Base-by-base conservation (phyloP, 2,329 filamentous ascomycete genomes). In the Diaporthe caulivora region DNA sequence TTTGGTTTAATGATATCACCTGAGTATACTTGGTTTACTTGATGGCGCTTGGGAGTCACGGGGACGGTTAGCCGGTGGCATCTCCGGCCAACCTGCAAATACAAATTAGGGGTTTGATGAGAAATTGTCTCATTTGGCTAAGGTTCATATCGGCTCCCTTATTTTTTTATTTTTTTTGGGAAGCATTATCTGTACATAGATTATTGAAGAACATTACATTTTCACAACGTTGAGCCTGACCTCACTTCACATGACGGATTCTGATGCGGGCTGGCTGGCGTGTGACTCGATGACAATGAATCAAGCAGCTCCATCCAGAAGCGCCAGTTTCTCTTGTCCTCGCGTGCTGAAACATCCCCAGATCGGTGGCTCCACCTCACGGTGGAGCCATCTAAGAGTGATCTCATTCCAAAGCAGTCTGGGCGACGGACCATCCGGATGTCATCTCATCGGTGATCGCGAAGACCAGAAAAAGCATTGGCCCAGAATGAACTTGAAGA, bases 1-100 rank as follows among this genome's bases (percentile, higher is more conserved):
- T 40, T 67, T 53, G 62, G 49, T 51, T 53, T 67, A 53, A 67
- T 53, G 62, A 67, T 67, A 67, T 67, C 62, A 67, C 62, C 62
- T 67, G 62, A 18, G 62, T 67, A 29, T 40, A 67, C 31, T 67
- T 53, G 62, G 47, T 13, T 40, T 40, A 53, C n/a, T 67, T 40
- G 31, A 53, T 15, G 47, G 62, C 62, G 62, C 53, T 67, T 1
- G 29, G 44, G 62, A 7, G 1, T 65, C 13, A 3, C 31, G 21
- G 10, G 29, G 21, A 26, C 17, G 15, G 29, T 13, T 2, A 5
- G 31, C 44, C 10, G 31, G 31, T 51, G 62, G 62, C 62, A 67
- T 9, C 44, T 47, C 37, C n/a, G 29, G 47, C 62, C 62, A 40
- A 67, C 47, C n/a, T 40, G 62, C 47, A 3, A 65, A 37, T 26